Percentiles rank a stretch among this genome's conserved stretches.
phyloP scores from a whole-genome alignment of 306 rosid genomes.

The Inga leiocalycina region DNA sequence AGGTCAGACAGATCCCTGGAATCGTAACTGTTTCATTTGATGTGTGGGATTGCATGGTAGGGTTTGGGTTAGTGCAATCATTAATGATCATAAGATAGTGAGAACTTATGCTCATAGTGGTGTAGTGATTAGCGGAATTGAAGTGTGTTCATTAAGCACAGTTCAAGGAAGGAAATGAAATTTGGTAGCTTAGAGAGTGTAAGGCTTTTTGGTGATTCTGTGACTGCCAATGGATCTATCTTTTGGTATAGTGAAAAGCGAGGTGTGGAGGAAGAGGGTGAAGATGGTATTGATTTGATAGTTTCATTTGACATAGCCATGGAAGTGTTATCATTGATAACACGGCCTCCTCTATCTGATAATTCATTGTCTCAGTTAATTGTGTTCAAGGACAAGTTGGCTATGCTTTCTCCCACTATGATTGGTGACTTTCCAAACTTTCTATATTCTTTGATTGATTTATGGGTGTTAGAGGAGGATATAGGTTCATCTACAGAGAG shows the following conservation, averaged over 20 bases:
- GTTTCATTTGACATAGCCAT: background rate
- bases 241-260: background rate
- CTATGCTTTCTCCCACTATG: background rate
- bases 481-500: background rate
- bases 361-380: no score
- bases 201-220: background rate
- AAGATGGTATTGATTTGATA: background rate
- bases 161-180: background rate
- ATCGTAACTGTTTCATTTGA: no score
- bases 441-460: background rate
- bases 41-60: background rate
- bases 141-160: no score
- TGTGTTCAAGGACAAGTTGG: background rate
- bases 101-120: no score
- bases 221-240: background rate
- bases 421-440: background rate
- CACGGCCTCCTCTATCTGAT: background rate
- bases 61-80: background rate
- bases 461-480: background rate
- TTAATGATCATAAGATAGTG: no score
- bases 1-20: background rate
- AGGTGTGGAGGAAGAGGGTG: background rate
- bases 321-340: background rate
- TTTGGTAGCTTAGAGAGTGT: background rate
- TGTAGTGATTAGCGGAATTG: no score